Base-by-base conservation (phyloP, 2,329 filamentous ascomycete species). In the Epichloe elymi region DNA sequence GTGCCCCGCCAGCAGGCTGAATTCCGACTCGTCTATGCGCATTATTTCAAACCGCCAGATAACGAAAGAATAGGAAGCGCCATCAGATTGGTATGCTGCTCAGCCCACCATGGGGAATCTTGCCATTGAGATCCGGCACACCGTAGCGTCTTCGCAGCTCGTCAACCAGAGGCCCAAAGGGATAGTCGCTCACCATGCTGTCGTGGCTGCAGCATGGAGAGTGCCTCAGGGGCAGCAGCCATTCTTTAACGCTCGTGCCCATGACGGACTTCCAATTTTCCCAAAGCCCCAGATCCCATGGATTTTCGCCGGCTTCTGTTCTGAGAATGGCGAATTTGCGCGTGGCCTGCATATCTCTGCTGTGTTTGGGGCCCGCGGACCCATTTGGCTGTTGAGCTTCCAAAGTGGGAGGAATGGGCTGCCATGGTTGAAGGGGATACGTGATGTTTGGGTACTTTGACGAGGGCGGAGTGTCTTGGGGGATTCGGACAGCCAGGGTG, bases 251-350 rank as follows among this genome's bases (percentile, higher is more conserved):
- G 19, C 69, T 78, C 45, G 76, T 68, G 0, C 91, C 91, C 82
- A 98, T 88, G 23, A 96, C 79, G 14, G 83, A 77, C 56, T 80
- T 79, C 69, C 89, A 83, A 61, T 97, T 97, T 30, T 73, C 68
- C 55, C 77, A 73, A 8, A 69, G 68, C 2, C 86, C 87, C 1
- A 93, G 70, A 59, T 95, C 80, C 82, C 88, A 98, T 0, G 88
- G 88, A 58, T 95, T 95, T 58, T 93, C 83, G 10, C 86, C 83
- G 0, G 79, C 75, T 3, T 80, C 72, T 0, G 85, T 87, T 54
- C 79, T 76, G 2, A 96, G 71, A 40, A 97, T 84, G 12, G 87
- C 88, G 63, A 95, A 97, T 11, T 79, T 85, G 30, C 83, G 78
- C 5, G 70, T 73, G 23, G 80, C 78, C 3, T 71, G 66, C 42